phyloP scores from a whole-genome alignment of 495 filamentous ascomycete species.

The Neurospora africana region DNA sequence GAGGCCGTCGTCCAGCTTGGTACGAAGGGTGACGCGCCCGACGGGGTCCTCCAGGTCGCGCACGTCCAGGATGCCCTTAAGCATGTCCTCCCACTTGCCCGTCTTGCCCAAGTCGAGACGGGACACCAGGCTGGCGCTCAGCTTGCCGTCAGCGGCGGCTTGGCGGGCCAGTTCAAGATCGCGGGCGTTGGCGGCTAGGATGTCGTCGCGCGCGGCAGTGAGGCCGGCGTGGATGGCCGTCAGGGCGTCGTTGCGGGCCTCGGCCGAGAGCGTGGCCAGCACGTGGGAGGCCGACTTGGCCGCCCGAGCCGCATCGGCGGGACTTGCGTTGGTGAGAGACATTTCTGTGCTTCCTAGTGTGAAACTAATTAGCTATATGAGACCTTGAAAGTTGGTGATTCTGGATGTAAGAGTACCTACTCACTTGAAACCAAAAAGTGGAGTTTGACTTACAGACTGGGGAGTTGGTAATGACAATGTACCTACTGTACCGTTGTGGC shows the following conservation, averaged over 20 bases:
- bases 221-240: constrained; percentile 70
- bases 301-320: constrained; percentile 52
- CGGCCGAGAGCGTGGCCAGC: constrained; percentile 53
- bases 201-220: constrained; percentile 52
- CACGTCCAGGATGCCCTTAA: constrained; percentile 89
- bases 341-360: constrained; percentile 29
- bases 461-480: not conserved
- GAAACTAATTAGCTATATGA: not conserved
- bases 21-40: constrained; percentile 72
- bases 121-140: constrained; percentile 83
- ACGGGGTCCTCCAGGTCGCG: constrained; percentile 82
- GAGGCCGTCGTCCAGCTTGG: constrained; percentile 79
- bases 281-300: constrained; percentile 62
- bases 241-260: constrained; percentile 71
- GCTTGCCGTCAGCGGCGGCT: constrained; percentile 59
- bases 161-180: constrained; percentile 66
- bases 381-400: not conserved
- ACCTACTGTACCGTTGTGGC: not conserved
- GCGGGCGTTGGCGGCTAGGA: constrained; percentile 74
- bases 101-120: constrained; percentile 72
- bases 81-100: constrained; percentile 96
- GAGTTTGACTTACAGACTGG: not conserved
- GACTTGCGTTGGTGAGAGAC: constrained; percentile 66
- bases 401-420: constrained; percentile 1
- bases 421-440: constrained; percentile 1